Percentiles rank a stretch among this genome's conserved stretches.
phyloP scores from a whole-genome alignment of 768 basidiomycete genomes.

The Suillus subaureus region DNA sequence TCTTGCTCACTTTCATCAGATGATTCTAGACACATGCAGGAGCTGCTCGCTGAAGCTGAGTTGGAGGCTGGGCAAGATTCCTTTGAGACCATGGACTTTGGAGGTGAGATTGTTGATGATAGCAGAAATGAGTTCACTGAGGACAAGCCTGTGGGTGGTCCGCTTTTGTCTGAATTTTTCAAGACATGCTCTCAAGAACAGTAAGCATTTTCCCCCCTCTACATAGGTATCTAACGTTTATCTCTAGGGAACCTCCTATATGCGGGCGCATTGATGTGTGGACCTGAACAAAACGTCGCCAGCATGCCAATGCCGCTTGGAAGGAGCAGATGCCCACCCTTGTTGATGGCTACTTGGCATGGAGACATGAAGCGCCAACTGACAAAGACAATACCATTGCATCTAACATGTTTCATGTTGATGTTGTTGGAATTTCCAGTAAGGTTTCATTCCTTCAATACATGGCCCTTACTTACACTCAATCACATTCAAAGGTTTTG shows the following conservation, averaged over 20 bases:
- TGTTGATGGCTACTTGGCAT: not conserved
- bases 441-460: not conserved
- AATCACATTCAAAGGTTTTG: not conserved
- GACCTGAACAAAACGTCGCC: not conserved
- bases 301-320: not conserved
- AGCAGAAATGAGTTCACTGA: no score
- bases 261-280: not conserved
- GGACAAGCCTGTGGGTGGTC: not conserved
- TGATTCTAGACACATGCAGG: not conserved
- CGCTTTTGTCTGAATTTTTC: constrained; percentile 1
- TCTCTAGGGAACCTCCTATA: no score
- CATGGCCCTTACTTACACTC: not conserved
- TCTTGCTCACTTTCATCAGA: not conserved
- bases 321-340: not conserved
- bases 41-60: not conserved
- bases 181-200: no score
- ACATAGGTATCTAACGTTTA: no score
- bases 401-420: not conserved
- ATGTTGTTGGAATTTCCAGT: not conserved
- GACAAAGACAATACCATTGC: not conserved
- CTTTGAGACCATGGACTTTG: not conserved
- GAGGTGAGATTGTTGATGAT: not conserved
- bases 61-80: not conserved
- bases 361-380: not conserved
- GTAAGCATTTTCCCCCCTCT: no score